Conservation (phyloP, 441 rosid species). For the Isatis lusitanica region DNA sequence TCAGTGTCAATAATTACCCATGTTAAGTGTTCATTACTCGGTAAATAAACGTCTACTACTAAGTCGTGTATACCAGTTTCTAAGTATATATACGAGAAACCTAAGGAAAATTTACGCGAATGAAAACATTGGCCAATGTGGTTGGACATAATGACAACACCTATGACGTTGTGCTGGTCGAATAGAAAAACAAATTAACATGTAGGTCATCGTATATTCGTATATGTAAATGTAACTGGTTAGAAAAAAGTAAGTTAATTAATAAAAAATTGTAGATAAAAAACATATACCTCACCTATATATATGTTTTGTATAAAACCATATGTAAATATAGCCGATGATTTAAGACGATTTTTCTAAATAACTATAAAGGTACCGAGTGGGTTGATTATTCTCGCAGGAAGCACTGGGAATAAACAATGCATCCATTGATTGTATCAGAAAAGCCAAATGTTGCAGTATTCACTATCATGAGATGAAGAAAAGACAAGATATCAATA, state of each 20-base stretch:
- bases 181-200: not conserved
- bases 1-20: no score
- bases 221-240: not conserved
- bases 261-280: not conserved
- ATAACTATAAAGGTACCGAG: not conserved
- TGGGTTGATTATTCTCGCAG: not conserved
- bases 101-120: no score
- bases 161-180: not conserved
- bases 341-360: not conserved
- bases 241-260: no score
- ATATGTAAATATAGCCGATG: not conserved
- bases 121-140: no score
- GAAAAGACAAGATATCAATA: slow-evolving; percentile 13
- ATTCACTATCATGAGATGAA: not conserved
- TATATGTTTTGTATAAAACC: not conserved
- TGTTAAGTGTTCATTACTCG: no score
- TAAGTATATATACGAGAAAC: no score
- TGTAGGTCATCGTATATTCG: not conserved
- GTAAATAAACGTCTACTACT: no score
- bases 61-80: no score
- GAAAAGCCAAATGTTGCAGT: slow-evolving; percentile 27
- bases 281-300: not conserved
- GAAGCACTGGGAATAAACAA: not conserved
- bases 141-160: no score
- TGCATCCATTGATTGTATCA: slow-evolving; percentile 26